Base-by-base conservation (phyloP, 2,329 filamentous ascomycete species). In the Aspergillus pseudoterreus region DNA sequence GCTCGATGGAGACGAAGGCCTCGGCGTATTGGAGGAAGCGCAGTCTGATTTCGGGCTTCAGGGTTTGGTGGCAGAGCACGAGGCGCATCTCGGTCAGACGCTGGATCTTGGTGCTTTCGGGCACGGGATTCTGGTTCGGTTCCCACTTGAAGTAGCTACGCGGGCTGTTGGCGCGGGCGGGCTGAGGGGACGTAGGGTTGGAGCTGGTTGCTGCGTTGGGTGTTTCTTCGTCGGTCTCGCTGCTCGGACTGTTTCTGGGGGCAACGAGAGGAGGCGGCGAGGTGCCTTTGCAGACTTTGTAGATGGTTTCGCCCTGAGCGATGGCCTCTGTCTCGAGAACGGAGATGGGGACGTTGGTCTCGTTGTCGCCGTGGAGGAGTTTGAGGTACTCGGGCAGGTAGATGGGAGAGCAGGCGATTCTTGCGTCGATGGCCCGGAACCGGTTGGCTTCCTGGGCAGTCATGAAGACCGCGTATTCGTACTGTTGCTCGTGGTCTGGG, bases 381-480 rank as follows among this genome's bases (percentile, higher is more conserved):
- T 21, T 14, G 2, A 33, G 43, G n/a, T 10, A 30, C 19, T 14
- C 19, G n/a, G 35, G 17, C 12, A 27, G 21, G 22, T 39, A 30
- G 14, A 35, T n/a, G 14, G 22, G 15, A 15, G 22, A 30, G 9
- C 6, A 6, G n/a, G 35, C 21, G 21, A 27, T 19, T 39, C 36
- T 47, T 11, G 56, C 38, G 4, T 63, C 59, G 6, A 64, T 45
- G 1, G 57, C 33, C 15, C 42, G 19, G 22, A 50, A 54, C 1
- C 55, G 59, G 22, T 59, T 57, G 4, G 57, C 48, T 6, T 59
- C 58, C n/a, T 63, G 59, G 17, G 58, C 50, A 3, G 60, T 57
- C 35, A 57, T 63, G 5, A 52, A 52, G 24, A 67, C 48, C 3
- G 64, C 63, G 12, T 53, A 39, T 6, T 55, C 54, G 51, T 65